Conservation (phyloP, 2,329 filamentous ascomycete species). For the Paecilomyces sp. region DNA sequence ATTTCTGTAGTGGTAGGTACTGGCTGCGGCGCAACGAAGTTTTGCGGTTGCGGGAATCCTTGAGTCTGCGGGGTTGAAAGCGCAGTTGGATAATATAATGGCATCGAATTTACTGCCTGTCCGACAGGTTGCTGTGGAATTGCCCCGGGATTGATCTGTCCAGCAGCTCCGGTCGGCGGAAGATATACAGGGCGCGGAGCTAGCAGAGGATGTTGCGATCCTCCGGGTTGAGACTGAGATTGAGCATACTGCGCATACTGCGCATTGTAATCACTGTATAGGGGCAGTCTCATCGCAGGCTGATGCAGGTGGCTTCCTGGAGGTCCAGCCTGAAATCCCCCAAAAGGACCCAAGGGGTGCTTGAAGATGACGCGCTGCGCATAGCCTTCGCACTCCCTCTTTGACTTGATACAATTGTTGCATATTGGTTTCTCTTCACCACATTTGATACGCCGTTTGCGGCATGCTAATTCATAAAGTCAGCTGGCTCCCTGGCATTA, state of each 20-base stretch:
- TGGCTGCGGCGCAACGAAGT: neutral
- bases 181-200: conserved; percentile 21
- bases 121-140: neutral
- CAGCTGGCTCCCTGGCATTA: neutral
- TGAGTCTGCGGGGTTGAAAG: neutral
- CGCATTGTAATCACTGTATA: conserved; percentile 14
- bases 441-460: conserved; percentile 93
- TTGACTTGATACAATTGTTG: conserved; percentile 41
- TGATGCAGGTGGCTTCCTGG: conserved; percentile 14
- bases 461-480: conserved; percentile 58
- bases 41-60: neutral
- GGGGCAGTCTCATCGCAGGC: conserved; percentile 10
- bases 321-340: conserved; percentile 11
- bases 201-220: conserved; percentile 26
- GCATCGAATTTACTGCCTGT: conserved; percentile 4
- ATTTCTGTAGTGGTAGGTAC: neutral
- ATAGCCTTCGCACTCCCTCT: conserved; percentile 39
- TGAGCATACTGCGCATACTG: conserved; percentile 13
- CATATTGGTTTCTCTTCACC: conserved; percentile 63
- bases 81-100: conserved; percentile 12
- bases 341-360: conserved; percentile 29
- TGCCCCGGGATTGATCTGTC: neutral
- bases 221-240: conserved; percentile 21
- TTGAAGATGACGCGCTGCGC: conserved; percentile 36
- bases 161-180: conserved; percentile 1